Percentiles rank a stretch among this genome's conserved stretches.
phyloP scores from a whole-genome alignment of 73 alveolate species.

The Stentor coeruleus region DNA sequence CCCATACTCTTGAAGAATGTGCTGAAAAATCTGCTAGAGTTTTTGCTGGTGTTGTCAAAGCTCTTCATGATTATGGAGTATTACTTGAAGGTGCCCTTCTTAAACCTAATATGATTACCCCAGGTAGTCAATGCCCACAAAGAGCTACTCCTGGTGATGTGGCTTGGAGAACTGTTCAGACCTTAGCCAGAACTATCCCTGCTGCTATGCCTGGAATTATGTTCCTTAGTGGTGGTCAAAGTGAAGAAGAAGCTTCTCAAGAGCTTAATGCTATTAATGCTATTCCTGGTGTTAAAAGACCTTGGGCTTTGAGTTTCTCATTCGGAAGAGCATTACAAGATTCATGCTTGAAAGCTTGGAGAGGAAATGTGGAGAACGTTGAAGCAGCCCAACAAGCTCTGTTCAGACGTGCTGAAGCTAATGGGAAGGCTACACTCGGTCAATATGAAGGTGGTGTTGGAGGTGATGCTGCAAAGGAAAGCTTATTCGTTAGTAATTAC shows the following conservation, averaged over 20 bases:
- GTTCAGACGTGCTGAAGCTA: slow-evolving; percentile 85
- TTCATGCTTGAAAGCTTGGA: slow-evolving; percentile 93
- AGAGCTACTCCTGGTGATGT: slow-evolving; percentile 67
- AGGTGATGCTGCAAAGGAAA: slow-evolving; percentile 24
- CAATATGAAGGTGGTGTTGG: slow-evolving; percentile 30
- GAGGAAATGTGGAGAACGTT: slow-evolving; percentile 90
- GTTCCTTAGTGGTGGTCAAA: slow-evolving; percentile 74
- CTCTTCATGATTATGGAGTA: slow-evolving; percentile 73
- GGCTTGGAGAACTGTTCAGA: slow-evolving; percentile 84
- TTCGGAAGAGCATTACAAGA: slow-evolving; percentile 97
- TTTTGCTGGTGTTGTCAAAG: slow-evolving; percentile 69
- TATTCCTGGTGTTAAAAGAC: slow-evolving; percentile 66
- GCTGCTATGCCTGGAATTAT: slow-evolving; percentile 93
- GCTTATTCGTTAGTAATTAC: slow-evolving; percentile 31
- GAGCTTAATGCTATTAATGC: slow-evolving; percentile 93
- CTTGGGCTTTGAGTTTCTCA: slow-evolving; percentile 93
- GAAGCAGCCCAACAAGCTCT: slow-evolving; percentile 90
- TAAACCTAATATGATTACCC: slow-evolving; percentile 96
- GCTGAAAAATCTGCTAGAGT: slow-evolving; percentile 86
- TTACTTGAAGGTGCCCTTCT: slow-evolving; percentile 89
- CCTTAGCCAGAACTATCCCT: slow-evolving; percentile 89
- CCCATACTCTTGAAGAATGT: slow-evolving; percentile 86
- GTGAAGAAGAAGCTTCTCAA: slow-evolving; percentile 91
- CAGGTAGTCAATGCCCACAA: slow-evolving; percentile 53
- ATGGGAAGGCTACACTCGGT: slow-evolving; percentile 56